phyloP scores from a whole-genome alignment of 805 yeast species.

The Metschnikowia kofuensis region DNA sequence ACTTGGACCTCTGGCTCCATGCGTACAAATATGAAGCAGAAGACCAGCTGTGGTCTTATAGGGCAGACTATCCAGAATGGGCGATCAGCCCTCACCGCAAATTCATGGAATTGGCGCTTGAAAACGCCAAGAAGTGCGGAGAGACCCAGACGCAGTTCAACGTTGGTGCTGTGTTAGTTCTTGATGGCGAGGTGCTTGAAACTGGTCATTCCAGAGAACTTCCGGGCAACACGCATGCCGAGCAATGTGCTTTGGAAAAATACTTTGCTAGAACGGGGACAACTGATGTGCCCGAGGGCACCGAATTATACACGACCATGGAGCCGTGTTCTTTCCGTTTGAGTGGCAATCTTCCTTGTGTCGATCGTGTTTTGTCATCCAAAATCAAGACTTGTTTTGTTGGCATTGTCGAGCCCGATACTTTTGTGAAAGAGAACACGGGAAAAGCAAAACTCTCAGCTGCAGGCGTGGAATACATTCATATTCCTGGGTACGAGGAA shows the following conservation, averaged over 20 bases:
- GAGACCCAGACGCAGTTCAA: constrained; percentile 83
- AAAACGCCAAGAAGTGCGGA: constrained; percentile 75
- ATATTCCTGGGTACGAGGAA: constrained; percentile 80
- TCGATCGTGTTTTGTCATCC: constrained; percentile 65
- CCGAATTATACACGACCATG: constrained; percentile 91
- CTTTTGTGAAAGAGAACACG: constrained; percentile 76
- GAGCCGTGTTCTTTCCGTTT: constrained; percentile 91
- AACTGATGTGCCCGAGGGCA: constrained; percentile 61
- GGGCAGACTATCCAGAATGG: constrained; percentile 81
- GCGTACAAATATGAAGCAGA: constrained; percentile 75
- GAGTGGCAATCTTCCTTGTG: constrained; percentile 89
- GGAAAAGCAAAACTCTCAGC: constrained; percentile 55
- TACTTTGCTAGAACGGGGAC: constrained; percentile 42
- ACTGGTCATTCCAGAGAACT: constrained; percentile 89
- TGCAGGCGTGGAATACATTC: constrained; percentile 66
- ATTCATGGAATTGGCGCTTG: constrained; percentile 74
- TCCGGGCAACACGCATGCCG: constrained; percentile 96
- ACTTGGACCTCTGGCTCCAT: constrained; percentile 86
- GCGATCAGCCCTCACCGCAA: constrained; percentile 56
- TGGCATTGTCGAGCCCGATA: constrained; percentile 88
- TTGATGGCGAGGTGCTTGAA: constrained; percentile 57
- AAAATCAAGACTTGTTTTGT: constrained; percentile 75
- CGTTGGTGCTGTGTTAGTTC: constrained; percentile 87
- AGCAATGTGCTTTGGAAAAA: constrained; percentile 87
- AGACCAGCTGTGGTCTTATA: constrained; percentile 63